A percentile compares a stretch with the other conserved stretches of the same genome.
phyloP scores from a whole-genome alignment of 805 yeast species.

The Scheffersomyces lignosus region DNA sequence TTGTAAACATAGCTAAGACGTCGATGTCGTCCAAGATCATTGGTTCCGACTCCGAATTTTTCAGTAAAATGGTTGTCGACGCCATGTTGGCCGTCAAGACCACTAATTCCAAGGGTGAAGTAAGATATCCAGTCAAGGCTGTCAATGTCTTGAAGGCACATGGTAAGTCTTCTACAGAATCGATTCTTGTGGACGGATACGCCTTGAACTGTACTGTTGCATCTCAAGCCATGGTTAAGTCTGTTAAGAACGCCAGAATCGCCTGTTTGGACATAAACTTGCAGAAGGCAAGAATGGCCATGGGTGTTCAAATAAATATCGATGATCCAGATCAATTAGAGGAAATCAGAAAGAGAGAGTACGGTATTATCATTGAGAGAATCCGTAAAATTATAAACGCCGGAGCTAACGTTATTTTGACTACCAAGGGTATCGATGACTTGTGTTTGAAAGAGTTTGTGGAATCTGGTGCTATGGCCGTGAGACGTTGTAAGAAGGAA shows the following conservation, averaged over 20 bases:
- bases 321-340: constrained; percentile 98
- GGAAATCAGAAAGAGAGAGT: constrained; percentile 85
- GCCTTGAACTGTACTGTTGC: constrained; percentile 97
- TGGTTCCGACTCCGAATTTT: constrained; percentile 90
- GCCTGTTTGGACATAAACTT: constrained; percentile 90
- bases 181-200: constrained; percentile 86
- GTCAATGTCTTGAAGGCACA: constrained; percentile 95
- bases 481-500: constrained; percentile 95
- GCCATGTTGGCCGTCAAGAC: constrained; percentile 95
- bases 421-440: constrained; percentile 95
- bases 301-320: constrained; percentile 96
- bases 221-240: constrained; percentile 91
- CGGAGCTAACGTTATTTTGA: constrained; percentile 90
- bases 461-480: constrained; percentile 91
- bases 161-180: constrained; percentile 89
- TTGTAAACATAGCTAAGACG: constrained; percentile 91
- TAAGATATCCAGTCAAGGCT: constrained; percentile 93
- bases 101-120: constrained; percentile 81
- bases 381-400: constrained; percentile 76
- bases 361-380: constrained; percentile 81
- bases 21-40: constrained; percentile 96
- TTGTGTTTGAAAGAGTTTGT: constrained; percentile 88
- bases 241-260: constrained; percentile 68
- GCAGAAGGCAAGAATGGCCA: constrained; percentile 95
- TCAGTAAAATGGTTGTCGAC: constrained; percentile 88